phyloP scores from a whole-genome alignment of 768 basidiomycete species.

The Termitomyces sp. region DNA sequence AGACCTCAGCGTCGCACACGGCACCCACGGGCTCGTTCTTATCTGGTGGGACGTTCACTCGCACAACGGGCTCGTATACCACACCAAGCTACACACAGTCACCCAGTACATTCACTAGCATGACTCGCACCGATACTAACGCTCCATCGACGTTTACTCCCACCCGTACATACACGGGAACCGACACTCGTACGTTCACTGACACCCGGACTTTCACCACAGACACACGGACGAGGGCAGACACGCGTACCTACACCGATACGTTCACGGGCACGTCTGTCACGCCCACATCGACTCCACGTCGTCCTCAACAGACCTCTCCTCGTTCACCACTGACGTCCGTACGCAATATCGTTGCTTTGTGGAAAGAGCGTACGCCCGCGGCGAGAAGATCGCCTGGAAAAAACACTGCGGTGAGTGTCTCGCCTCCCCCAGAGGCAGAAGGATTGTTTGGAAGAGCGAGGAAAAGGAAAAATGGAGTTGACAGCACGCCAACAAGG shows the following conservation, averaged over 20 bases:
- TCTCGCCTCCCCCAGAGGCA: constrained; percentile 28
- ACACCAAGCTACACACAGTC: constrained; percentile 32
- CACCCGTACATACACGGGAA: constrained; percentile 2
- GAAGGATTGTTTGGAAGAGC: constrained; percentile 52
- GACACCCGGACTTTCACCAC: constrained; percentile 25
- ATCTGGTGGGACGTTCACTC: constrained; percentile 17
- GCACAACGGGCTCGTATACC: constrained; percentile 25
- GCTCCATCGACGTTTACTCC: constrained; percentile 11
- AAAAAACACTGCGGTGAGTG: constrained; percentile 30
- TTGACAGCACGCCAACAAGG: constrained; percentile 16
- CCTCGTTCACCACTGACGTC: constrained; percentile 69
- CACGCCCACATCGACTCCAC: constrained; percentile 49
- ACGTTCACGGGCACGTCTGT: constrained; percentile 28
- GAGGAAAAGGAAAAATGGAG: constrained; percentile 28
- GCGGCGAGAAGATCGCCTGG: constrained; percentile 29
- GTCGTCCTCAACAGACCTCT: constrained; percentile 51
- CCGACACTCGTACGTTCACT: constrained; percentile 23
- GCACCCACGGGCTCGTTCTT: constrained; percentile 32
- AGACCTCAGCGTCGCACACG: constrained; percentile 33
- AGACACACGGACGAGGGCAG: constrained; percentile 1
- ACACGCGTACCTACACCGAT: constrained; percentile 25
- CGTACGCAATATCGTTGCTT: constrained; percentile 71
- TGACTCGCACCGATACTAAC: constrained; percentile 18
- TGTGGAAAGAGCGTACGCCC: constrained; percentile 78
- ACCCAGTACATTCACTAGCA: constrained; percentile 27